These are phyloP conservation scores for Rubia tinctorum DNA, from an alignment of 305 asterid species.

Conservation along the genomic window DNA sequence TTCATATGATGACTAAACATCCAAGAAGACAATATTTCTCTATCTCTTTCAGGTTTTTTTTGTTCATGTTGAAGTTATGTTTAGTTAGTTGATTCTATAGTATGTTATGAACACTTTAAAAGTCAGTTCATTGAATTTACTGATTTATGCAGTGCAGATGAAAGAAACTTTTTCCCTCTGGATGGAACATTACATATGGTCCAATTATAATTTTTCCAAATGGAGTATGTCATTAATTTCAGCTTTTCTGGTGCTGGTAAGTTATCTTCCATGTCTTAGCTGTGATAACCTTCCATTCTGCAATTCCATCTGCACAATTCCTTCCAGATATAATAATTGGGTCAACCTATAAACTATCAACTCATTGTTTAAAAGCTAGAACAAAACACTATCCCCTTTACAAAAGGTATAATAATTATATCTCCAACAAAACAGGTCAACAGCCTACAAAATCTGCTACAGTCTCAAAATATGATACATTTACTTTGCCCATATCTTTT, in stretches of 20 bases:
- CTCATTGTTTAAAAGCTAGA: no score
- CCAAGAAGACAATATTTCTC: no score
- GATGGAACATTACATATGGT: not conserved
- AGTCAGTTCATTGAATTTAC: not conserved
- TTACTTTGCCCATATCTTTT: no score
- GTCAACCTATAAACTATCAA: constrained; percentile 70
- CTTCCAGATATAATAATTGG: constrained; percentile 99
- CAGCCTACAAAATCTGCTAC: no score
- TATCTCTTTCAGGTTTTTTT: not conserved
- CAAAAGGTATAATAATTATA: no score
- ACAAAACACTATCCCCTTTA: no score
- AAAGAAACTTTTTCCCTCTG: not conserved
- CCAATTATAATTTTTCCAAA: not conserved
- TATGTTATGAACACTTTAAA: no score
- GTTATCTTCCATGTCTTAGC: constrained; percentile 95
- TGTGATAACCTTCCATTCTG: constrained; percentile 87
- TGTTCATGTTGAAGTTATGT: not conserved
- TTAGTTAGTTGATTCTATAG: no score
- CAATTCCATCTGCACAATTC: constrained; percentile 98
- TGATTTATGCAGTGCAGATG: not conserved
- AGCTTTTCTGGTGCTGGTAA: constrained; percentile 34
- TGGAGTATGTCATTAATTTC: not conserved
- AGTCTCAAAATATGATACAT: no score
- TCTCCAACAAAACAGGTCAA: no score
- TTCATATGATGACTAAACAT: no score